Conservation (phyloP, 23 red algal species). For the Chondrus crispus region DNA sequence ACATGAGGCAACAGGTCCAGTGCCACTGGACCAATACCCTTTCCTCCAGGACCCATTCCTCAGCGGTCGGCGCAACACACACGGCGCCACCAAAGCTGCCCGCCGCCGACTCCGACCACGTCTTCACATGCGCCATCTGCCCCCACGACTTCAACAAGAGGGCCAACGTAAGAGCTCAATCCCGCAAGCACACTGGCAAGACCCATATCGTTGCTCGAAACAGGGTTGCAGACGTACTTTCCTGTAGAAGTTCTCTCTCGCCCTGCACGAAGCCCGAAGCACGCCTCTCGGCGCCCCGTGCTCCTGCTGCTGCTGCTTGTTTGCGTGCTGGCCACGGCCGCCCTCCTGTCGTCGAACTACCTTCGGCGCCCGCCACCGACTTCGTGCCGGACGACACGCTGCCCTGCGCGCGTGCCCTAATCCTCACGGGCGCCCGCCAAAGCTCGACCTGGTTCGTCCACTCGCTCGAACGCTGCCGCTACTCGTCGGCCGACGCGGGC, state of each 20-base stretch:
- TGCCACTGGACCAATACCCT: too few relatives aligned
- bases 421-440: background rate
- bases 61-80: too few relatives aligned
- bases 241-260: conserved; percentile 83
- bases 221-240: conserved; percentile 57
- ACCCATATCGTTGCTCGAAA: conserved; percentile 58
- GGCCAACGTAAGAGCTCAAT: conserved; percentile 75
- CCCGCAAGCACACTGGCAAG: conserved; percentile 76
- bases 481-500: background rate
- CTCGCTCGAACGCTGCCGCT: background rate
- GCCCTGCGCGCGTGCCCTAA: background rate
- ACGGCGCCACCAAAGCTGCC: too few relatives aligned
- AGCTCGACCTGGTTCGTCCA: conserved; percentile 2
- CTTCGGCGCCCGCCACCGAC: too few relatives aligned
- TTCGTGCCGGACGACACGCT: too few relatives aligned
- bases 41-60: too few relatives aligned
- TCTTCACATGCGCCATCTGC: conserved; percentile 57
- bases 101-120: conserved; percentile 34
- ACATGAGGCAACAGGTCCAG: too few relatives aligned
- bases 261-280: conserved; percentile 88
- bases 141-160: conserved; percentile 69
- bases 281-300: too few relatives aligned
- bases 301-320: too few relatives aligned
- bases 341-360: too few relatives aligned
- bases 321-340: too few relatives aligned